A percentile compares a stretch with the other conserved stretches of the same genome.
Conservation (phyloP, 208 protist genomes). For the Paratrypanosoma confusum region DNA sequence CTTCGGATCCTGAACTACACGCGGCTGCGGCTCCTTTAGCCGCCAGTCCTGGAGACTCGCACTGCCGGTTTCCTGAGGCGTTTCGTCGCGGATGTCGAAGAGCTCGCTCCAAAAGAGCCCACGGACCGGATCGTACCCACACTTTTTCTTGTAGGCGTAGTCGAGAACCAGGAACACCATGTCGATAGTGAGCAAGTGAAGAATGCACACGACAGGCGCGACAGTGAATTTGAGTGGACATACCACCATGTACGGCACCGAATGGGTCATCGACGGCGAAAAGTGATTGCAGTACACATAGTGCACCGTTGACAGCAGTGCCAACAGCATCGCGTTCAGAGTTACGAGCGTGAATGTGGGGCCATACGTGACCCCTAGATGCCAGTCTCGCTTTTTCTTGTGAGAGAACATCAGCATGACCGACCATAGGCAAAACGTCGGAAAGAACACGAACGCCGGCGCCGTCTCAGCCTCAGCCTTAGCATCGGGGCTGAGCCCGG, state of each 20-base stretch:
- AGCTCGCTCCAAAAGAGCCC: constrained; percentile 59
- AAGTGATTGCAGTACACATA: constrained; percentile 40
- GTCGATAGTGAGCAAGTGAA: constrained; percentile 20
- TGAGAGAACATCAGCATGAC: constrained; percentile 40
- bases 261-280: background rate
- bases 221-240: constrained; percentile 1
- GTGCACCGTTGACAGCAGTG: constrained; percentile 43
- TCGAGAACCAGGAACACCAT: constrained; percentile 35
- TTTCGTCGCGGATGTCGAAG: constrained; percentile 25
- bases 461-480: constrained; percentile 4
- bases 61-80: background rate
- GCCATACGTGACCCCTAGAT: constrained; percentile 55
- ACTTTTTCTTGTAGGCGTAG: constrained; percentile 55
- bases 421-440: constrained; percentile 32
- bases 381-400: constrained; percentile 57
- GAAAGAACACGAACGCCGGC: constrained; percentile 45
- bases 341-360: constrained; percentile 22
- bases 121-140: constrained; percentile 47
- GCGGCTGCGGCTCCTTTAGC: no score
- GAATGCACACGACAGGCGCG: constrained; percentile 15
- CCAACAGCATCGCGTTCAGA: constrained; percentile 64
- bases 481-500: background rate
- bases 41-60: constrained; percentile 8
- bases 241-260: constrained; percentile 4
- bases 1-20: no score